These are phyloP conservation scores for Ustilago lituana DNA, from an alignment of 1,284 basidiomycete species.

Conservation along the genomic window DNA sequence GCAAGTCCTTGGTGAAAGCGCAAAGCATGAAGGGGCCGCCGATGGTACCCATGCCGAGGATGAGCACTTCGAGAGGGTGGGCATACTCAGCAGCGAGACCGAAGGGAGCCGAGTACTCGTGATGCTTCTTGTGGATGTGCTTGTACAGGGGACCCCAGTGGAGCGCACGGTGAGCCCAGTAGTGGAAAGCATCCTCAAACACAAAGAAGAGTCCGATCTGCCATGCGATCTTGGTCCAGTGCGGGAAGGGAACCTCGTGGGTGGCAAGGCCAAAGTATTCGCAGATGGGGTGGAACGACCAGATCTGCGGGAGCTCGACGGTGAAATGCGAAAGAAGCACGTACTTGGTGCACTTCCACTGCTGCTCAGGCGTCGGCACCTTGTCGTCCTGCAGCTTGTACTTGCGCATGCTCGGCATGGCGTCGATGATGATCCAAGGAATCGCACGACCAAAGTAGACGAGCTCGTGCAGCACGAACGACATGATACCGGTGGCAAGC, in stretches of 20 bases:
- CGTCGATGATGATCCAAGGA: slow-evolving; percentile 95
- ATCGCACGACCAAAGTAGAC: slow-evolving; percentile 96
- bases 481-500: slow-evolving; percentile 92
- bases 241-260: slow-evolving; percentile 89
- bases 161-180: slow-evolving; percentile 81
- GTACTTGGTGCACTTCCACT: slow-evolving; percentile 95
- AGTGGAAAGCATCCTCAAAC: slow-evolving; percentile 93
- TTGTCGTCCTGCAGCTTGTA: slow-evolving; percentile 92
- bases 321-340: slow-evolving; percentile 96
- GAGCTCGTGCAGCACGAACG: slow-evolving; percentile 91
- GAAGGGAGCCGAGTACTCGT: slow-evolving; percentile 96
- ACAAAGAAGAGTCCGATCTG: slow-evolving; percentile 93
- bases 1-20: slow-evolving; percentile 72
- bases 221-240: slow-evolving; percentile 69
- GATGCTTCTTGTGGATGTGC: slow-evolving; percentile 92
- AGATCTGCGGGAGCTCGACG: slow-evolving; percentile 93
- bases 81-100: slow-evolving; percentile 98
- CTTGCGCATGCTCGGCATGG: slow-evolving; percentile 88
- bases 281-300: slow-evolving; percentile 93
- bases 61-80: slow-evolving; percentile 91
- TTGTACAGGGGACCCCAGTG: slow-evolving; percentile 94
- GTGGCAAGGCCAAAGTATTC: slow-evolving; percentile 89
- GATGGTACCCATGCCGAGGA: slow-evolving; percentile 86
- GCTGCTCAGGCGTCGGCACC: slow-evolving; percentile 80
- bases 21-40: slow-evolving; percentile 87